A percentile compares a stretch with the other conserved stretches of the same genome.
Evolutionary conservation across 257 asterid species (phyloP).

Genomic region (Scutellaria galericulata): DNA sequence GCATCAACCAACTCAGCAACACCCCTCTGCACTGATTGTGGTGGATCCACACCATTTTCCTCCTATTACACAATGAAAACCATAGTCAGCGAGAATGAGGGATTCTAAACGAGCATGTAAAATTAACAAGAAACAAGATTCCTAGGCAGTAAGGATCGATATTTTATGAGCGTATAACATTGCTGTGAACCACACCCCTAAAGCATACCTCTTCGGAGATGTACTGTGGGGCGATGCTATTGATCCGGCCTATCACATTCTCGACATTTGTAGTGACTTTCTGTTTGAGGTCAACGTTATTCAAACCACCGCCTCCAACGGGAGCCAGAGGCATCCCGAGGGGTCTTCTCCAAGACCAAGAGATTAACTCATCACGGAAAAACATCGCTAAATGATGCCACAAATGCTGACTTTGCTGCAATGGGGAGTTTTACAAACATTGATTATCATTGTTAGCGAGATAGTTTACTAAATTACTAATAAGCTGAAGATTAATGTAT

Average conservation of each 20-base stretch:
- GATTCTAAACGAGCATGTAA: not conserved
- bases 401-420: slow-evolving; percentile 95
- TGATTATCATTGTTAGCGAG: slow-evolving; percentile 29
- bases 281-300: slow-evolving; percentile 80
- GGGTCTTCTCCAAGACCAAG: slow-evolving; percentile 99
- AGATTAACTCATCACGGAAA: slow-evolving; percentile 97
- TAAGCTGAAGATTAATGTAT: slow-evolving; percentile 4
- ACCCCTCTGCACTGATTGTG: slow-evolving; percentile 96
- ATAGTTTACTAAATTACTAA: not conserved
- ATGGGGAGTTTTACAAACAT: slow-evolving; percentile 13
- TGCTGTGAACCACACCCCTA: not conserved
- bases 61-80: slow-evolving; percentile 47
- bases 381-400: slow-evolving; percentile 99
- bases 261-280: slow-evolving; percentile 85
- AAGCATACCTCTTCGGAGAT: slow-evolving; percentile 87
- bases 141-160: too few species aligned
- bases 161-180: not conserved
- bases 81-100: not conserved
- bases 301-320: slow-evolving; percentile 74
- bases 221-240: slow-evolving; percentile 83
- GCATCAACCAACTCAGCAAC: slow-evolving; percentile 95
- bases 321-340: slow-evolving; percentile 80
- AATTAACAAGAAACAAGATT: not conserved
- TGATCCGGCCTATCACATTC: slow-evolving; percentile 79
- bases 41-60: slow-evolving; percentile 88